phyloP scores from a whole-genome alignment of 2,329 filamentous ascomycete genomes.

The Samsoniella hepiali region DNA sequence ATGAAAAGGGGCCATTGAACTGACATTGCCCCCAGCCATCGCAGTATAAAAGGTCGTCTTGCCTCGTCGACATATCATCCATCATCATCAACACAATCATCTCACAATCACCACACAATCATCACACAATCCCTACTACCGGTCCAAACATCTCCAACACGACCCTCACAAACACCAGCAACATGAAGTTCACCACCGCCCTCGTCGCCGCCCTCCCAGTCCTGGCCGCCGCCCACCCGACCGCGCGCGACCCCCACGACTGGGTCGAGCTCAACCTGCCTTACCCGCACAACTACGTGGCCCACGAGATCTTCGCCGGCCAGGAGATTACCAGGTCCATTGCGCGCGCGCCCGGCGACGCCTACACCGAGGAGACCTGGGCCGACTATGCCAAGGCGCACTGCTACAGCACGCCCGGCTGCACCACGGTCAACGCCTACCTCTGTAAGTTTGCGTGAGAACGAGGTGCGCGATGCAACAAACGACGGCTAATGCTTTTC shows the following conservation, averaged over 20 bases:
- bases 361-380: conserved; percentile 3
- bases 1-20: no score
- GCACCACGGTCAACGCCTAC: conserved; percentile 9
- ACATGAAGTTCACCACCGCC: conserved; percentile 1
- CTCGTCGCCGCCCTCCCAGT: background rate
- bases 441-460: background rate
- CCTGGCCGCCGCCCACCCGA: background rate
- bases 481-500: background rate
- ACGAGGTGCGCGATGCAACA: background rate
- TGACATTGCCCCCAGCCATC: no score
- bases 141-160: no score
- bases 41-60: no score
- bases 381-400: background rate
- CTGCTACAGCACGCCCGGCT: background rate
- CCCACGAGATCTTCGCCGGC: background rate
- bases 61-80: no score
- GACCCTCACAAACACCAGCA: background rate
- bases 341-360: background rate
- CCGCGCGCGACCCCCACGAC: background rate
- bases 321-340: background rate
- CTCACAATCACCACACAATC: no score
- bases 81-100: no score
- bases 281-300: conserved; percentile 6
- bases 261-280: conserved; percentile 6
- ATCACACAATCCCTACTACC: no score